A percentile compares a stretch with the other conserved stretches of the same genome.
Evolutionary conservation across 1,284 basidiomycete species (phyloP).

Genomic region (Ceraceosorus guamensis): DNA sequence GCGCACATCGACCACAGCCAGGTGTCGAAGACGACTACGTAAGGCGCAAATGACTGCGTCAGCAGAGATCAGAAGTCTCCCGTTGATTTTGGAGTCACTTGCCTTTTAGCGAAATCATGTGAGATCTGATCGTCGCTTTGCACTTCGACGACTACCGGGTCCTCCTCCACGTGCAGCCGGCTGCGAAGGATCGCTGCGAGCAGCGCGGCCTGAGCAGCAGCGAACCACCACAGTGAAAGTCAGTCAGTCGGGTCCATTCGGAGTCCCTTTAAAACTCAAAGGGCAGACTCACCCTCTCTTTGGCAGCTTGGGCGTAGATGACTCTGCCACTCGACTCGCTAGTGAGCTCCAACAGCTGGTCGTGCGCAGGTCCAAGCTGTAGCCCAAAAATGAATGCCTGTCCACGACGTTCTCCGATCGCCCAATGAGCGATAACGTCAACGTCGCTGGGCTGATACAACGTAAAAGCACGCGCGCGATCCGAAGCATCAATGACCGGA

Average conservation of each 20-base stretch:
- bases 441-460: conserved; percentile 19
- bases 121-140: background rate
- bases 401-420: conserved; percentile 5
- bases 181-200: conserved; percentile 18
- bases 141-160: conserved; percentile 14
- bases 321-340: conserved; percentile 12
- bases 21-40: background rate
- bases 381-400: conserved; percentile 19
- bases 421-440: conserved; percentile 20
- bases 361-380: conserved; percentile 16
- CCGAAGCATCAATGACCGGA: conserved; percentile 7
- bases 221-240: background rate
- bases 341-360: conserved; percentile 6
- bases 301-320: conserved; percentile 33
- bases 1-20: conserved; percentile 1
- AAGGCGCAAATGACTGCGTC: background rate
- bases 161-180: conserved; percentile 16
- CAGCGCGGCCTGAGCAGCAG: conserved; percentile 9
- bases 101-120: background rate
- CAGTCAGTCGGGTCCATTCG: too few species aligned
- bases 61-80: too few species aligned
- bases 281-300: conserved; percentile 12
- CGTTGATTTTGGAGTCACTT: background rate
- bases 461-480: conserved; percentile 16
- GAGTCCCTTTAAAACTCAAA: too few species aligned